Base-by-base conservation (phyloP, 2,329 filamentous ascomycete genomes). In the Chaetothyriales sp. region DNA sequence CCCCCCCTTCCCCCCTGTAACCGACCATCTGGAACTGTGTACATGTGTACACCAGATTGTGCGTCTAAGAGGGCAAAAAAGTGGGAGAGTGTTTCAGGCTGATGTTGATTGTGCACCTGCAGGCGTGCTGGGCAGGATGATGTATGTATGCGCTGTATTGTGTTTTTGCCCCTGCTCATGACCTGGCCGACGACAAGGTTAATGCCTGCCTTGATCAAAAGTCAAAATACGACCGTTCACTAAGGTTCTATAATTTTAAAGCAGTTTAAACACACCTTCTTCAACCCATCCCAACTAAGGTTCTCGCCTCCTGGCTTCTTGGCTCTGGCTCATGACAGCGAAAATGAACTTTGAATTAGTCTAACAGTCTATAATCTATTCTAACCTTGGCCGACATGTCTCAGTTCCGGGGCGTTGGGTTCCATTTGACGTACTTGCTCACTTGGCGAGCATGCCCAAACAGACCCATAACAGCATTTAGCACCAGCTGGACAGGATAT, bases 361-460 rank as follows among this genome's bases (percentile, higher is more conserved):
- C 12, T 39, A 39, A 39, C 10, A 39, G 32, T 39, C 32, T 39
- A 39, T 39, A 39, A 39, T 39, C 32, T 39, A 39, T 39, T 39
- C 32, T 15, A 39, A 39, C 10, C 32, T 15, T 39, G 9, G 32
- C 32, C 32, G n/a, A 45, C 10, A 45, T 45, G 44, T 22, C 51
- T 50, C 42, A 62, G 15, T 53, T 50, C 26, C 60, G 47, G 18
- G 57, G 54, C 2, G 71, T 73, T n/a, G 71, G 69, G 55, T 73
- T 73, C 71, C 70, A 73, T 15, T 64, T 67, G 50, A 65, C 67
- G 54, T 73, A 73, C 49, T 63, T 66, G 49, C 70, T 68, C 28
- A 72, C 59, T 56, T 73, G 69, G 54, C 70, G 63, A 26, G 70
- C 70, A 53, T 73, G 70, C 5, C 69, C 70, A 52, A 70, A 73